Conservation (phyloP, 179 eudicot species). For the Silene vulgaris region DNA sequence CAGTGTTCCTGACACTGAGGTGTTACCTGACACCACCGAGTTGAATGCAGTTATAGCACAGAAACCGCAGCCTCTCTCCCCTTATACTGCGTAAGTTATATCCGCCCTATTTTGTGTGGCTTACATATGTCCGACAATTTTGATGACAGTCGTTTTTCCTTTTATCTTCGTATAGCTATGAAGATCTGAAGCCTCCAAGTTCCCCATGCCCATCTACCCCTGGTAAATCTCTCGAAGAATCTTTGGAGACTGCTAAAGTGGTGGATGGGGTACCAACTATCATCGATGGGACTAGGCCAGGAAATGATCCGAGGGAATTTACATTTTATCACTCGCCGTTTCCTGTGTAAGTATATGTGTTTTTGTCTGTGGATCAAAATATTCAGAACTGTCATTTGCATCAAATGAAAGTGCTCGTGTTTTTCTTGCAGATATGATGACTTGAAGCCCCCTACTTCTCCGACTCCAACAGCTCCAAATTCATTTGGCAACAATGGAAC, state of each 20-base stretch:
- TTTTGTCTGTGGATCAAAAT: neutral
- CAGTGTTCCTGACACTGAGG: conserved; percentile 20
- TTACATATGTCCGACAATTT: neutral
- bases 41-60: conserved; percentile 17
- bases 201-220: conserved; percentile 57
- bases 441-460: conserved; percentile 68
- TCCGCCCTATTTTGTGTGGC: neutral
- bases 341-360: conserved; percentile 34
- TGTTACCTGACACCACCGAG: conserved; percentile 17
- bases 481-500: conserved; percentile 18
- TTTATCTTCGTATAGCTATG: conserved; percentile 37
- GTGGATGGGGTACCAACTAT: conserved; percentile 32
- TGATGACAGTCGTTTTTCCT: neutral
- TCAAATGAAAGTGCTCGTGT: neutral
- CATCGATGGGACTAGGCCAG: conserved; percentile 15
- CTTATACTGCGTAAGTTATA: conserved; percentile 34
- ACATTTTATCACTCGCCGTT: conserved; percentile 47
- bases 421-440: conserved; percentile 49
- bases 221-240: conserved; percentile 24
- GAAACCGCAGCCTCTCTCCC: conserved; percentile 40
- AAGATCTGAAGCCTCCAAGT: conserved; percentile 65
- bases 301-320: conserved; percentile 25
- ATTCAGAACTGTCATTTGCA: neutral
- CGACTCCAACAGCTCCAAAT: conserved; percentile 50
- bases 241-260: conserved; percentile 19